Conservation (phyloP, 148 eudicot species). For the Mesembryanthemum crystallinum region DNA sequence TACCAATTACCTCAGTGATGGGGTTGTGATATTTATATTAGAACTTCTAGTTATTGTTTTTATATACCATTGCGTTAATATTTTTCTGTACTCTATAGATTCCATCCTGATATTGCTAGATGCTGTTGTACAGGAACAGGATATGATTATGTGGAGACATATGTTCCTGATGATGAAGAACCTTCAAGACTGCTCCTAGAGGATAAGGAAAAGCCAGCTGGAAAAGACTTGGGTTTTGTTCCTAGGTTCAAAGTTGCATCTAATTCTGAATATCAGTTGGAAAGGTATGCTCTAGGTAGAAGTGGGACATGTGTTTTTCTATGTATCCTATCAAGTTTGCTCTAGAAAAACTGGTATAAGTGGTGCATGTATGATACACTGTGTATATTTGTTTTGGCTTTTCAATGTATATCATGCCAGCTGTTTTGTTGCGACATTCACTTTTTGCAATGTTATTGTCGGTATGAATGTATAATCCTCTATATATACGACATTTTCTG, state of each 20-base stretch:
- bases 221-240: conserved; percentile 47
- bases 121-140: conserved; percentile 51
- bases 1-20: background rate
- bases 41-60: background rate
- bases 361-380: background rate
- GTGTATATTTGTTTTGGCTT: background rate
- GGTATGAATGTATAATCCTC: background rate
- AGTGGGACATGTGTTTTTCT: background rate
- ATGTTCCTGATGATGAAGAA: conserved; percentile 61
- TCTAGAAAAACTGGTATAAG: background rate
- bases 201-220: conserved; percentile 36
- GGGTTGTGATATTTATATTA: background rate
- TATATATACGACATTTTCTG: background rate
- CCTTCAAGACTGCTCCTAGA: conserved; percentile 40
- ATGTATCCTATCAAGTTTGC: background rate
- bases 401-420: background rate
- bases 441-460: background rate
- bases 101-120: background rate
- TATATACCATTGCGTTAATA: background rate
- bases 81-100: background rate
- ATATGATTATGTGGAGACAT: conserved; percentile 60
- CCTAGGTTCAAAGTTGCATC: conserved; percentile 77
- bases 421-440: background rate
- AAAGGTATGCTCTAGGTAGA: conserved; percentile 47
- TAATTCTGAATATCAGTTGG: conserved; percentile 52